phyloP scores from a whole-genome alignment of 2,329 filamentous ascomycete species.

The Mariannaea sp. region DNA sequence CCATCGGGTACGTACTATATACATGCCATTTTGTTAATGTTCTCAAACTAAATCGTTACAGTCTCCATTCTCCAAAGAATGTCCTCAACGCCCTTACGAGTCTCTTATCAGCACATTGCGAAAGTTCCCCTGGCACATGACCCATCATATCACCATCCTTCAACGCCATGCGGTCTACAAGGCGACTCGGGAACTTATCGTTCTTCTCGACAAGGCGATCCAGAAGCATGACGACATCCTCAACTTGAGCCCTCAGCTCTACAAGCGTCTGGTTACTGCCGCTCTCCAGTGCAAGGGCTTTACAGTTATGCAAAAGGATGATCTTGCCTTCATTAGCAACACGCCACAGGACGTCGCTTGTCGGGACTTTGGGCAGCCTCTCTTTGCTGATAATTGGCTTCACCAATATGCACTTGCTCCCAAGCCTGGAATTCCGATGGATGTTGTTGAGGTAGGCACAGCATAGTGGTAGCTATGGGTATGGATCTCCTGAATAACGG shows the following conservation, averaged over 20 bases:
- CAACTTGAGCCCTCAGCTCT: slow-evolving; percentile 57
- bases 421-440: slow-evolving; percentile 53
- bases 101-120: slow-evolving; percentile 66
- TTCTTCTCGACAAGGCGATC: slow-evolving; percentile 50
- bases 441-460: slow-evolving; percentile 59
- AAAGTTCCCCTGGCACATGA: slow-evolving; percentile 67
- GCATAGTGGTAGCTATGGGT: no score
- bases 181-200: slow-evolving; percentile 55
- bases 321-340: slow-evolving; percentile 53
- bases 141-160: slow-evolving; percentile 60
- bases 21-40: not conserved
- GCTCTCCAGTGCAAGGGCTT: slow-evolving; percentile 65
- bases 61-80: slow-evolving; percentile 64
- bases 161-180: slow-evolving; percentile 60
- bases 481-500: not conserved
- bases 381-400: slow-evolving; percentile 53
- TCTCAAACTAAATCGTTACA: slow-evolving; percentile 37
- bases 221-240: slow-evolving; percentile 45
- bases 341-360: slow-evolving; percentile 43
- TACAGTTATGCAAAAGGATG: slow-evolving; percentile 64
- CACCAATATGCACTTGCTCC: slow-evolving; percentile 58
- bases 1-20: slow-evolving; percentile 57
- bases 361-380: slow-evolving; percentile 53
- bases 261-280: slow-evolving; percentile 56
- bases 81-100: slow-evolving; percentile 68